Base-by-base conservation (phyloP, 495 filamentous ascomycete genomes). In the Umbilicaria muhlenbergii region DNA sequence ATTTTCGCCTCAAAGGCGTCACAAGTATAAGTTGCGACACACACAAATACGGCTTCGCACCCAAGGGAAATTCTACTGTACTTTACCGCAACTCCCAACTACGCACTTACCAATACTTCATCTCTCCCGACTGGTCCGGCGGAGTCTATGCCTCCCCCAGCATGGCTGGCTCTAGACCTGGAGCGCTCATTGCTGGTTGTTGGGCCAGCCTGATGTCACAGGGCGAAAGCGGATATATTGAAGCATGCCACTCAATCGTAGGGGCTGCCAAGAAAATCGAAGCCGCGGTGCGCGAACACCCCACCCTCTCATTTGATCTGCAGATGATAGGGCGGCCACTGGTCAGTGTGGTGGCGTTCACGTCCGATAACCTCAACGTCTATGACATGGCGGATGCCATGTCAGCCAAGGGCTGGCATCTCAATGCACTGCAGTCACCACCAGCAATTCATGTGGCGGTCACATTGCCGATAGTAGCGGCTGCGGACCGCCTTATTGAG, bases 31-130 rank as follows among this genome's bases (percentile, higher is more conserved):
- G 75, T 52, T 93, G 89, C 56, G 91, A 99, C 58, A 99, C 91
- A 24, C 91, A 98, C 67, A 98, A 98, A 61, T 98, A 99, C 59
- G 91, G 91, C 18, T 99, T 99, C 61, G 92, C 91, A 0, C 91
- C 91, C 17, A 96, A 96, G 63, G 91, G 91, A 43, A 96, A 91
- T 68, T 85, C 78, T 21, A 88, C 86, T 8, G 63, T 94, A 14
- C 74, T 99, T 42, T 96, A 96, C 68, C 85, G 92, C 54, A 83
- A 73, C 43, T 67, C 76, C 34, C 62, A 73, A 36, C 75, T 93
- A 38, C 78, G 91, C 47, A 69, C 71, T 32, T 82, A 94, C 58
- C 91, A 95, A 58, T 99, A 99, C 69, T 96, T 94, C 61, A 76
- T 99, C 59, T 86, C 82, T 32, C 80, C 92, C 5, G 80, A 89